phyloP scores from a whole-genome alignment of 495 filamentous ascomycete genomes.

The Glutinoglossum americanum region DNA sequence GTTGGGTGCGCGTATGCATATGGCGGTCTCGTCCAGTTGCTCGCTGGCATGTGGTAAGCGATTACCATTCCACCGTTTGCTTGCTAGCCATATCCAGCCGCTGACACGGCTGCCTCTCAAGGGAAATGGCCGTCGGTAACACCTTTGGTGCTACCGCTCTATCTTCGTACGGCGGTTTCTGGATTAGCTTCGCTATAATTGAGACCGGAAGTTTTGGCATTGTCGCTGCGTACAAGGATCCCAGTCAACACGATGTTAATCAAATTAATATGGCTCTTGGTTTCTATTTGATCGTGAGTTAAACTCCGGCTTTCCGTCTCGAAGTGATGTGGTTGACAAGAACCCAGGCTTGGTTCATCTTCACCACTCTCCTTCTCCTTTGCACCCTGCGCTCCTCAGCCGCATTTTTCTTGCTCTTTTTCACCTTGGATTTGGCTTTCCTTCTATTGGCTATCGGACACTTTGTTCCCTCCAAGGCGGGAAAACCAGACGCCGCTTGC shows the following conservation, averaged over 20 bases:
- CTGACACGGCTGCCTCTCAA: constrained; percentile 14
- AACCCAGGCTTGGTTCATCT: constrained; percentile 77
- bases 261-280: constrained; percentile 55
- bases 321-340: background rate
- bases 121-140: constrained; percentile 93
- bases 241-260: too few relatives aligned
- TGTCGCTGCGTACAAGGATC: constrained; percentile 22
- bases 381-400: constrained; percentile 86
- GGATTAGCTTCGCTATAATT: constrained; percentile 78
- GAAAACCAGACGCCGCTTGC: constrained; percentile 26
- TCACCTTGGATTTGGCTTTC: constrained; percentile 82
- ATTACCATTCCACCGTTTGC: background rate
- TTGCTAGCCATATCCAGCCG: background rate
- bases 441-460: constrained; percentile 64
- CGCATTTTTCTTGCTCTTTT: constrained; percentile 91
- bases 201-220: constrained; percentile 59
- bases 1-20: constrained; percentile 22
- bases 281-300: constrained; percentile 56
- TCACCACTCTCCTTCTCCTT: constrained; percentile 71
- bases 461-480: constrained; percentile 24
- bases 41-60: constrained; percentile 95
- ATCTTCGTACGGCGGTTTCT: constrained; percentile 95
- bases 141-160: constrained; percentile 30
- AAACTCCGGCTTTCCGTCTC: background rate
- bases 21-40: constrained; percentile 67